These are phyloP conservation scores for Umbellularia californica DNA, from an alignment of 164 flowering plant species.

Conservation along the genomic window DNA sequence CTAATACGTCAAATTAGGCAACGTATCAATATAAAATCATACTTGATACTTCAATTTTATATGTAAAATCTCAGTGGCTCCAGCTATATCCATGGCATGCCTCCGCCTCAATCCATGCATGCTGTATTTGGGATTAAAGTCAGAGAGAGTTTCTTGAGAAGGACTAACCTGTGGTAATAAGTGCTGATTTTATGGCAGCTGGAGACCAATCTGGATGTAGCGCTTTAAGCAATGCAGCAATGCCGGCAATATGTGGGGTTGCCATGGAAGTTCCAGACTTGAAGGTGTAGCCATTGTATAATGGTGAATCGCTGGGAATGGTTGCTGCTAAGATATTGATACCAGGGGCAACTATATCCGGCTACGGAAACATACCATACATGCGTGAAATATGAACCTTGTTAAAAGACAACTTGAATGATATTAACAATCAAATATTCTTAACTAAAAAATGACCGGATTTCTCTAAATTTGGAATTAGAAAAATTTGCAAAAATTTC, in stretches of 20 bases:
- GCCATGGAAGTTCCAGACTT: slow-evolving; percentile 53
- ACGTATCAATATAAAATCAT: too few relatives aligned
- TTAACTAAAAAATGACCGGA: too few relatives aligned
- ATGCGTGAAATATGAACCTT: neutral
- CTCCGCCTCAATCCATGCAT: too few relatives aligned
- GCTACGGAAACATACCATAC: slow-evolving; percentile 23
- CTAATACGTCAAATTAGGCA: too few relatives aligned
- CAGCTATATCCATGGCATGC: too few relatives aligned
- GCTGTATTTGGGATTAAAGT: too few relatives aligned
- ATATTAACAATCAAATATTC: too few relatives aligned
- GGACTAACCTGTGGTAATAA: slow-evolving; percentile 42
- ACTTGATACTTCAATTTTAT: too few relatives aligned
- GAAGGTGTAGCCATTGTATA: slow-evolving; percentile 8
- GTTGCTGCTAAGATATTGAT: slow-evolving; percentile 39
- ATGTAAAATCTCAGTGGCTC: too few relatives aligned
- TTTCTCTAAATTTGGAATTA: too few relatives aligned
- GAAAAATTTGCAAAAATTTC: too few relatives aligned
- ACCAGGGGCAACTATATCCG: slow-evolving; percentile 50
- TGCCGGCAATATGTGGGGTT: slow-evolving; percentile 45
- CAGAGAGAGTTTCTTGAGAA: neutral
- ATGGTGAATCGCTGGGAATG: slow-evolving; percentile 13
- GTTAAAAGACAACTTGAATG: too few relatives aligned
- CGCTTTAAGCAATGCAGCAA: slow-evolving; percentile 43
- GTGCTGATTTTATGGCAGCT: slow-evolving; percentile 48
- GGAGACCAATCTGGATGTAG: slow-evolving; percentile 45